Percentiles rank a stretch among this genome's conserved stretches.
These are phyloP conservation scores for Tylopilus subfusipes DNA, from an alignment of 768 basidiomycete genomes.

Conservation along the genomic window DNA sequence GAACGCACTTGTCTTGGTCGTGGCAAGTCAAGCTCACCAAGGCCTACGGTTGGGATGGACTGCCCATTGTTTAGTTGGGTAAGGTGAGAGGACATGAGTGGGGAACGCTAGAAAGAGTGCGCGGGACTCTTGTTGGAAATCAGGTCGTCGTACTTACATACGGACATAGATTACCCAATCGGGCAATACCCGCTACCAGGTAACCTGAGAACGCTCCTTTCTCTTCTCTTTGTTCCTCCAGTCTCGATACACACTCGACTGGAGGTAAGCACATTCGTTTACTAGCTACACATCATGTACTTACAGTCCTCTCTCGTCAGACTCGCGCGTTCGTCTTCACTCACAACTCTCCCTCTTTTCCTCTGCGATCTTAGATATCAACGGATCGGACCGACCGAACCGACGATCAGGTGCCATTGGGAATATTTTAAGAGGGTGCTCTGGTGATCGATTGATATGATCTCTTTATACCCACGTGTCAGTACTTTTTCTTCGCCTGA, in stretches of 20 bases:
- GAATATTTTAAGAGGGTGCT: not conserved
- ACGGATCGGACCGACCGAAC: slow-evolving; percentile 21
- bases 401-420: slow-evolving; percentile 1
- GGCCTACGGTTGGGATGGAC: slow-evolving; percentile 54
- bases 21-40: slow-evolving; percentile 43
- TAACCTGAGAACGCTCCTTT: too few relatives aligned
- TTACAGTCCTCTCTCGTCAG: too few relatives aligned
- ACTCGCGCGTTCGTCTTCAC: too few relatives aligned
- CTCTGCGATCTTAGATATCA: not conserved
- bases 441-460: too few relatives aligned
- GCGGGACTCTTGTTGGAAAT: too few relatives aligned
- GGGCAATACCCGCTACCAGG: too few relatives aligned
- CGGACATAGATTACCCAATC: too few relatives aligned
- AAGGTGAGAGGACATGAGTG: slow-evolving; percentile 37
- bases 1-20: not conserved
- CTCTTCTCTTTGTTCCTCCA: too few relatives aligned
- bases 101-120: not conserved
- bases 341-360: not conserved
- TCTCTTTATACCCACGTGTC: not conserved
- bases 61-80: slow-evolving; percentile 61
- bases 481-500: not conserved
- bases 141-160: too few relatives aligned
- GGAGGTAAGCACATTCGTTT: too few relatives aligned
- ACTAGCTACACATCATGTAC: too few relatives aligned
- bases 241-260: too few relatives aligned